These are phyloP conservation scores for Candida sanyiensis DNA, from an alignment of 805 yeast genomes.

Conservation along the genomic window DNA sequence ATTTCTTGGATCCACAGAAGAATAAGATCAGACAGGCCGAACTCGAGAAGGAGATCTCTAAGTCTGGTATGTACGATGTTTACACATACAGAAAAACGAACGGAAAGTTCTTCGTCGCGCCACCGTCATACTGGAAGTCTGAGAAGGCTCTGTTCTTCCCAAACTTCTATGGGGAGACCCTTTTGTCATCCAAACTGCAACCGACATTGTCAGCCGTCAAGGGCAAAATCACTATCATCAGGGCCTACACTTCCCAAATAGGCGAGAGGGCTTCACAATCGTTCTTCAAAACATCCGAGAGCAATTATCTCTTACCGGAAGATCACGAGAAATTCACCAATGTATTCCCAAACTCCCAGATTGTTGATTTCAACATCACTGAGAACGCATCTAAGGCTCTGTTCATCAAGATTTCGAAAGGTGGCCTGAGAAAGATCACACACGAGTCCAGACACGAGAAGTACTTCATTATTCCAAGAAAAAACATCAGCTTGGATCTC, in stretches of 20 bases:
- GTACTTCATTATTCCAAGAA: constrained; percentile 61
- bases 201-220: constrained; percentile 34
- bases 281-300: constrained; percentile 46
- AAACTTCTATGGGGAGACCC: constrained; percentile 55
- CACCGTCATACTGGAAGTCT: constrained; percentile 67
- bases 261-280: constrained; percentile 65
- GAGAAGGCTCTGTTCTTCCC: constrained; percentile 81
- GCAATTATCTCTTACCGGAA: constrained; percentile 34
- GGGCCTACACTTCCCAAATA: constrained; percentile 59
- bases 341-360: constrained; percentile 51
- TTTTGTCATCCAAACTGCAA: constrained; percentile 31
- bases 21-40: constrained; percentile 43
- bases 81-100: constrained; percentile 62
- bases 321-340: constrained; percentile 37
- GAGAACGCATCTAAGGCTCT: constrained; percentile 67
- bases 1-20: constrained; percentile 44
- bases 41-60: constrained; percentile 57
- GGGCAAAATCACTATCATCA: constrained; percentile 55
- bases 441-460: constrained; percentile 46
- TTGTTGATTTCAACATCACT: constrained; percentile 71
- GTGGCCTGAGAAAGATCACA: constrained; percentile 37
- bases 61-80: constrained; percentile 63
- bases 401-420: constrained; percentile 48
- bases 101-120: constrained; percentile 83
- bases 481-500: constrained; percentile 48